A percentile compares a stretch with the other conserved stretches of the same genome.
Evolutionary conservation across 2,329 filamentous ascomycete genomes (phyloP).

Genomic region (Coniochaeta ligniaria): DNA sequence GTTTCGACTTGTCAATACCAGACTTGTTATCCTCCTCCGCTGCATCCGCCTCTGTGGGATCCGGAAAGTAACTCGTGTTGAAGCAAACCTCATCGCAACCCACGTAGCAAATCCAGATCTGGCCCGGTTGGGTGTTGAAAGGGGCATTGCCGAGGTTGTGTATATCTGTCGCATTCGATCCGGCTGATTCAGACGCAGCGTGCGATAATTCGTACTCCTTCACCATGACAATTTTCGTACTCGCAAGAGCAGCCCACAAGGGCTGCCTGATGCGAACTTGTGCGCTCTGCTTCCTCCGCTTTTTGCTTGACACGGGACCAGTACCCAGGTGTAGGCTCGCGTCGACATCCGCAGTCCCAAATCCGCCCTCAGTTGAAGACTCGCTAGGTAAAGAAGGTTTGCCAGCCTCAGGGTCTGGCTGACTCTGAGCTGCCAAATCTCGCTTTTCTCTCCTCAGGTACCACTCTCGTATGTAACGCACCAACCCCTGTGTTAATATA

Average conservation of each 20-base stretch:
- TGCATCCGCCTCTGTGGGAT: constrained; percentile 23
- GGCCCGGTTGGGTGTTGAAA: constrained; percentile 61
- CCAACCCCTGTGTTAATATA: constrained; percentile 66
- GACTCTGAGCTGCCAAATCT: constrained; percentile 38
- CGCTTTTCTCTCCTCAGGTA: constrained; percentile 54
- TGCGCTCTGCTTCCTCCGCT: constrained; percentile 83
- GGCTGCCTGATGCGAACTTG: constrained; percentile 87
- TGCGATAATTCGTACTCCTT: constrained; percentile 84
- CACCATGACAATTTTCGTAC: constrained; percentile 92
- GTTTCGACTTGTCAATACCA: constrained; percentile 61
- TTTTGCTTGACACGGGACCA: constrained; percentile 58
- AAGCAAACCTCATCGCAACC: constrained; percentile 73
- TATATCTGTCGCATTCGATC: constrained; percentile 68
- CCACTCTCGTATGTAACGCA: constrained; percentile 64
- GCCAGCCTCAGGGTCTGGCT: constrained; percentile 57
- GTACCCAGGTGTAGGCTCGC: constrained; percentile 46
- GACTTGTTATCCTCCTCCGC: constrained; percentile 24
- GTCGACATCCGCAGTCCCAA: constrained; percentile 47
- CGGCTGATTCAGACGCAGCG: constrained; percentile 64
- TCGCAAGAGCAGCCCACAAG: constrained; percentile 88
- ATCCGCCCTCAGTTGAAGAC: constrained; percentile 33
- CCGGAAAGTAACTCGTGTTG: constrained; percentile 59
- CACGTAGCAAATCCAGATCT: constrained; percentile 77
- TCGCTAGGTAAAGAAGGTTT: constrained; percentile 34
- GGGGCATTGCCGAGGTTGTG: constrained; percentile 71